Conservation (phyloP, 805 yeast species). For the Ogataea pignaliae region DNA sequence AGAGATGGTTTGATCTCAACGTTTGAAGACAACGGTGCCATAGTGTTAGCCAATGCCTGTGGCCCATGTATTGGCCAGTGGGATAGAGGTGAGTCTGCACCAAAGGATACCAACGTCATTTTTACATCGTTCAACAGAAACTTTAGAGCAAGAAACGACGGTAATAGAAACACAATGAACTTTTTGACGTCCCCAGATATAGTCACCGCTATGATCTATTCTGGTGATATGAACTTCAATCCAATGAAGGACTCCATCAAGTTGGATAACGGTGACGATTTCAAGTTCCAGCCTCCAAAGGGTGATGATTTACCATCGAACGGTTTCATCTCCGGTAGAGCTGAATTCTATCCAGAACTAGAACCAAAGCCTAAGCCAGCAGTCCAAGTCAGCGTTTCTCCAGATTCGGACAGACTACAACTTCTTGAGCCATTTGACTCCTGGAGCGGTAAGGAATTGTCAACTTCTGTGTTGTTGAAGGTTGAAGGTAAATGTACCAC, state of each 20-base stretch:
- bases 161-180: slow-evolving; percentile 96
- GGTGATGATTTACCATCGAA: slow-evolving; percentile 87
- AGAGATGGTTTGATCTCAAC: slow-evolving; percentile 91
- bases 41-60: slow-evolving; percentile 95
- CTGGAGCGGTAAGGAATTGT: slow-evolving; percentile 83
- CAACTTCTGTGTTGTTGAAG: slow-evolving; percentile 72
- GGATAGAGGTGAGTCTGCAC: slow-evolving; percentile 85
- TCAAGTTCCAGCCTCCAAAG: slow-evolving; percentile 79
- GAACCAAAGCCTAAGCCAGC: slow-evolving; percentile 52
- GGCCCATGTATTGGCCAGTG: slow-evolving; percentile 99
- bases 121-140: slow-evolving; percentile 97
- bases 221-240: slow-evolving; percentile 96
- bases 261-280: slow-evolving; percentile 86
- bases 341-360: slow-evolving; percentile 52
- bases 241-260: slow-evolving; percentile 87
- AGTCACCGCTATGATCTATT: slow-evolving; percentile 90
- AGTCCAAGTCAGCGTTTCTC: slow-evolving; percentile 54
- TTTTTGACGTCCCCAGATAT: slow-evolving; percentile 96
- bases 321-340: slow-evolving; percentile 86
- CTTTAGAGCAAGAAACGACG: slow-evolving; percentile 96
- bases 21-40: slow-evolving; percentile 88
- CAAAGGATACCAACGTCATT: slow-evolving; percentile 94
- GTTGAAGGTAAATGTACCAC: slow-evolving; percentile 99
- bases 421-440: slow-evolving; percentile 81
- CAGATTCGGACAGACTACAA: slow-evolving; percentile 88